These are phyloP conservation scores for Ophiosphaerella herpotricha DNA, from an alignment of 2,329 filamentous ascomycete genomes.

Conservation along the genomic window DNA sequence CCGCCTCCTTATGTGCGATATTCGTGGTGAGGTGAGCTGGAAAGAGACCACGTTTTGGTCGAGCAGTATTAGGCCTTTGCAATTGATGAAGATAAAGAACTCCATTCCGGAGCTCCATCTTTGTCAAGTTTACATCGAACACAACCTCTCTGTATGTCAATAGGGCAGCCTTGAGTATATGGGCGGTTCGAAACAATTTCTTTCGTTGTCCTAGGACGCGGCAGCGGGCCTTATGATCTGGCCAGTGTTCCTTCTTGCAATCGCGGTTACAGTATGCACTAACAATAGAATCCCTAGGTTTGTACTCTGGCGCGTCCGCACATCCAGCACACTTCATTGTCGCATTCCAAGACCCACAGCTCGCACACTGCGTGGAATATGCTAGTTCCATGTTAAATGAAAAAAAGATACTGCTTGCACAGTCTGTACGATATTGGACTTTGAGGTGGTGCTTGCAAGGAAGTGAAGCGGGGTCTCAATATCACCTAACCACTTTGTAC, in stretches of 20 bases:
- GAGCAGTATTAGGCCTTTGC: slow-evolving; percentile 2
- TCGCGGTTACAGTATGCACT: slow-evolving; percentile 10
- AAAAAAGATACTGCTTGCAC: too few relatives aligned
- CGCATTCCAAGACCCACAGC: slow-evolving; percentile 2
- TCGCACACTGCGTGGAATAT: slow-evolving; percentile 2
- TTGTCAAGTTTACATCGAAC: slow-evolving; percentile 7
- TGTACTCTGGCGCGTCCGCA: slow-evolving; percentile 9
- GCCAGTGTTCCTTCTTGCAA: slow-evolving; percentile 7
- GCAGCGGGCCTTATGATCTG: slow-evolving; percentile 6
- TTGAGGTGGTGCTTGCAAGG: too few relatives aligned
- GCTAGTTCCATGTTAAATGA: too few relatives aligned
- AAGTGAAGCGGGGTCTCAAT: too few relatives aligned
- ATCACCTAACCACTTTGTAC: too few relatives aligned
- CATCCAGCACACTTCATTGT: slow-evolving; percentile 8
- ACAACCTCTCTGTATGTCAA: slow-evolving; percentile 9
- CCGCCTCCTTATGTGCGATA: slow-evolving; percentile 5
- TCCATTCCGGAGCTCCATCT: slow-evolving; percentile 7
- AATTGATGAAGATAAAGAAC: slow-evolving; percentile 8
- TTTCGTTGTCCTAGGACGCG: slow-evolving; percentile 8
- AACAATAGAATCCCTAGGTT: slow-evolving; percentile 4
- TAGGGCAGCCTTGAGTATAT: slow-evolving; percentile 7
- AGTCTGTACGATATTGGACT: too few relatives aligned
- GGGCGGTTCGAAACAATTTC: slow-evolving; percentile 7
- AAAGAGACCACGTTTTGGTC: slow-evolving; percentile 5
- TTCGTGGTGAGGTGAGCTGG: slow-evolving; percentile 10